Base-by-base conservation (phyloP, 768 basidiomycete species). In the Lactarius trivialis region DNA sequence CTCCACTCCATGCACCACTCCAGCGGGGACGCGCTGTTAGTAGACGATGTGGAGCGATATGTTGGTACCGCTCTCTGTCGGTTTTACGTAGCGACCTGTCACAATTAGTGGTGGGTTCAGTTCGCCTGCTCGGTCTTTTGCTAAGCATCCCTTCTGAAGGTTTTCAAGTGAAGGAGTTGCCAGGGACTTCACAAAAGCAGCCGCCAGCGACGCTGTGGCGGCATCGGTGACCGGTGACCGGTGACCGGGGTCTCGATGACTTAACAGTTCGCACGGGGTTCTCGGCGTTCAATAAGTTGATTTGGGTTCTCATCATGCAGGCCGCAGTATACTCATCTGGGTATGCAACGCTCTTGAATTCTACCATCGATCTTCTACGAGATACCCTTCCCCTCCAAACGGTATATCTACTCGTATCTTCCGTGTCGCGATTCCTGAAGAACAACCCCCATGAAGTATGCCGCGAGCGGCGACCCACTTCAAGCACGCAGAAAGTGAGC, bases 41-140 rank as follows among this genome's bases (percentile, higher is more conserved):
- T n/a, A n/a, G n/a, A n/a, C n/a, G n/a, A n/a, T n/a, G n/a, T 92
- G n/a, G 90, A 94, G 71, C 78, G 86, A 66, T 92, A 88, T 69
- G 71, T 78, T n/a, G 90, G 92, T 11, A 72, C 76, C 15, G 84
- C 82, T 84, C 85, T 19, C 76, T 93, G n/a, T 79, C 78, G 24
- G 79, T 80, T 17, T 76, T 92, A 55, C 78, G 88, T 55, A 70
- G 77, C 1, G 77, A 76, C 21, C 67, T 92, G 14, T 84, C 85
- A 0, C 92, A 87, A 67, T 77, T 89, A 60, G 91, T 88, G 21
- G 88, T 91, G 11, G 21, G n/a, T 24, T 19, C 21, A n/a, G 19
- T 41, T 41, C 19, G 19, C 14, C 19, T 3, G 41, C n/a, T 21
- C 41, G 43, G 43, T 21, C 43, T 21, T 45, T 45, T 21, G 9